phyloP scores from a whole-genome alignment of 805 yeast species.

The Monosporozyma aerobia region DNA sequence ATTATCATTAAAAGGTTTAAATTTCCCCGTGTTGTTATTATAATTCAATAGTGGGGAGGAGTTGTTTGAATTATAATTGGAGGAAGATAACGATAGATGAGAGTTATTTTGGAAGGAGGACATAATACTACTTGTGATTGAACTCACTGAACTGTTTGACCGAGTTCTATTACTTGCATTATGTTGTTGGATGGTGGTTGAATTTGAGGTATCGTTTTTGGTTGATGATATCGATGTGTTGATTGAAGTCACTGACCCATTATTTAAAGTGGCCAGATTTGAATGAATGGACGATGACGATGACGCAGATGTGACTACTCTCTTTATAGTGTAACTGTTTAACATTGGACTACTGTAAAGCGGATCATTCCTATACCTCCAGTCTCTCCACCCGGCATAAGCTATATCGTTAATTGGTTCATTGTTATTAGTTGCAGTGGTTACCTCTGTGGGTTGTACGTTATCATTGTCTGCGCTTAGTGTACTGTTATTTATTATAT shows the following conservation, averaged over 20 bases:
- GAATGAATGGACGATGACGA: slow-evolving; percentile 16
- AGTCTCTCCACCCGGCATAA: slow-evolving; percentile 84
- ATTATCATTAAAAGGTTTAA: slow-evolving; percentile 2
- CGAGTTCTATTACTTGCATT: background rate
- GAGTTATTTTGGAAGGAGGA: slow-evolving; percentile 21
- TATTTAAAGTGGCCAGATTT: slow-evolving; percentile 1
- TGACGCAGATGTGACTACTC: slow-evolving; percentile 10
- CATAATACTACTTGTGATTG: slow-evolving; percentile 26
- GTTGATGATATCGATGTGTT: background rate
- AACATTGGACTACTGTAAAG: slow-evolving; percentile 39
- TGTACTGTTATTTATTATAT: background rate
- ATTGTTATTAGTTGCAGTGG: background rate
- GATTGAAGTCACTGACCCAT: background rate
- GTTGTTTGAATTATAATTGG: background rate
- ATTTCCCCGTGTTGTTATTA: background rate
- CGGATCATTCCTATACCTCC: slow-evolving; percentile 73
- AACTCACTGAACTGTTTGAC: slow-evolving; percentile 21
- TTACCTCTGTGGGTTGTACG: slow-evolving; percentile 3
- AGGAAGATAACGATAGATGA: slow-evolving; percentile 11
- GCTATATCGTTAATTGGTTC: slow-evolving; percentile 25
- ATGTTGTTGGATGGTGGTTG: background rate
- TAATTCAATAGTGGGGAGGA: background rate
- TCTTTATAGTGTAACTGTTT: slow-evolving; percentile 23
- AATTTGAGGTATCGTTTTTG: slow-evolving; percentile 1
- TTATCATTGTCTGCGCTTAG: slow-evolving; percentile 3